A percentile compares a stretch with the other conserved stretches of the same genome.
These are phyloP conservation scores for Rhodosporidiobolus odoratus DNA, from an alignment of 768 basidiomycete genomes.

Conservation along the genomic window DNA sequence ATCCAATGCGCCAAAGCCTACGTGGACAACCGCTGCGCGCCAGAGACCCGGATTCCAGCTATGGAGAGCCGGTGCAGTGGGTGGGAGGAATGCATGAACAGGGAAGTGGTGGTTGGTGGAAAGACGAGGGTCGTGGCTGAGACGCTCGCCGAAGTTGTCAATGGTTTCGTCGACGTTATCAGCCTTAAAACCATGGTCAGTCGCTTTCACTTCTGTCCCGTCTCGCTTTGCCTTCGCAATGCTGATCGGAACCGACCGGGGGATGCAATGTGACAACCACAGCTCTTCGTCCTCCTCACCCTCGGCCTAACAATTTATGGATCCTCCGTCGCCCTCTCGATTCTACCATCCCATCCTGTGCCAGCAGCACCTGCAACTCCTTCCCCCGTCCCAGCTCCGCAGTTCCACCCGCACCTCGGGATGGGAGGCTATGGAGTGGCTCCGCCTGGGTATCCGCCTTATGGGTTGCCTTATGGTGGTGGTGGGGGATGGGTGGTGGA, in stretches of 20 bases:
- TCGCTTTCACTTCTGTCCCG: background rate
- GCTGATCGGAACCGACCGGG: background rate
- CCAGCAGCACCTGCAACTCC: background rate
- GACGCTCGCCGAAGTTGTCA: slow-evolving; percentile 90
- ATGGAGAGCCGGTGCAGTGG: slow-evolving; percentile 77
- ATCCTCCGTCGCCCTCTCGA: slow-evolving; percentile 23
- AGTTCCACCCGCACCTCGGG: background rate
- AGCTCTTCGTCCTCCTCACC: slow-evolving; percentile 47
- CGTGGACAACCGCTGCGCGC: slow-evolving; percentile 74
- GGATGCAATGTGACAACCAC: no score
- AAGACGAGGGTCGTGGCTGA: slow-evolving; percentile 87
- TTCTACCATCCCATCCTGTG: slow-evolving; percentile 18
- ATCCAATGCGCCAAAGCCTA: slow-evolving; percentile 73
- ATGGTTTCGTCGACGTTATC: slow-evolving; percentile 93
- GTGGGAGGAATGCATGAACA: slow-evolving; percentile 65
- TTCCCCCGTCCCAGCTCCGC: background rate
- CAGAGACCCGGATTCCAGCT: slow-evolving; percentile 67
- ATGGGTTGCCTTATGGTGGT: slow-evolving; percentile 23
- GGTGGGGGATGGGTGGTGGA: slow-evolving; percentile 23
- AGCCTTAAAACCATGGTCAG: slow-evolving; percentile 92
- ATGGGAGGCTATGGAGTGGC: background rate
- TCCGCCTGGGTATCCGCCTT: slow-evolving; percentile 7
- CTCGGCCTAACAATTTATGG: slow-evolving; percentile 39
- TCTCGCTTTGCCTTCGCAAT: no score
- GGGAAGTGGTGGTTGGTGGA: slow-evolving; percentile 81